Base-by-base conservation (phyloP, 2,329 filamentous ascomycete genomes). In the Colletotrichum tofieldiae region DNA sequence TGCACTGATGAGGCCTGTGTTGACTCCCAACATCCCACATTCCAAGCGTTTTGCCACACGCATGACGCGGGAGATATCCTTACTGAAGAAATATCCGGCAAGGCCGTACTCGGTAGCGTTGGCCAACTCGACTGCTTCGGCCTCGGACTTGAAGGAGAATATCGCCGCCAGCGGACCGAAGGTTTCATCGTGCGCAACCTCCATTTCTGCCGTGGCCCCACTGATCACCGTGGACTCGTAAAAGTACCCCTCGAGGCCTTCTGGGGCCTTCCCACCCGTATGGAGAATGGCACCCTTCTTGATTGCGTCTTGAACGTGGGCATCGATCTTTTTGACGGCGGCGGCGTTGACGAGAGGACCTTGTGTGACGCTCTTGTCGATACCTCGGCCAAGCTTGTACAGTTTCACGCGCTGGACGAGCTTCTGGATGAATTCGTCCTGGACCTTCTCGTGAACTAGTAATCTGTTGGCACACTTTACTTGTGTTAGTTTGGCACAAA, bases 111-210 rank as follows among this genome's bases (percentile, higher is more conserved):
- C 90, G 0, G 91, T 86, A 5, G 82, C 77, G 77, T 94, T 94
- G 1, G 92, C 92, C 66, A 91, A 82, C 67, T 87, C 83, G 11
- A 93, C 86, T 8, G 93, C 92, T 71, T 94, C 91, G 41, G 91
- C 89, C 79, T 94, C 92, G 0, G 87, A 90, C 39, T 92, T 86
- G 78, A 94, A 94, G 18, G 87, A 84, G 81, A 93, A 93, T 2
- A 94, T 80, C 0, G 90, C 92, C 0, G 92, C 91, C 0, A 94
- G 87, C 1, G 92, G 93, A 0, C 92, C 92, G 76, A 94, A 94
- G 0, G 92, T 94, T 81, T 94, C 92, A 75, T 94, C 92, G 2
- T 85, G 84, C 35, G 90, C 88, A 72, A 94, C 84, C 68, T 86
- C 82, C 92, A 94, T 94, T 47, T 91, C 87, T 73, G 85, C 84